phyloP scores from a whole-genome alignment of 2,329 filamentous ascomycete genomes.

The Macroventuria anomochaeta region DNA sequence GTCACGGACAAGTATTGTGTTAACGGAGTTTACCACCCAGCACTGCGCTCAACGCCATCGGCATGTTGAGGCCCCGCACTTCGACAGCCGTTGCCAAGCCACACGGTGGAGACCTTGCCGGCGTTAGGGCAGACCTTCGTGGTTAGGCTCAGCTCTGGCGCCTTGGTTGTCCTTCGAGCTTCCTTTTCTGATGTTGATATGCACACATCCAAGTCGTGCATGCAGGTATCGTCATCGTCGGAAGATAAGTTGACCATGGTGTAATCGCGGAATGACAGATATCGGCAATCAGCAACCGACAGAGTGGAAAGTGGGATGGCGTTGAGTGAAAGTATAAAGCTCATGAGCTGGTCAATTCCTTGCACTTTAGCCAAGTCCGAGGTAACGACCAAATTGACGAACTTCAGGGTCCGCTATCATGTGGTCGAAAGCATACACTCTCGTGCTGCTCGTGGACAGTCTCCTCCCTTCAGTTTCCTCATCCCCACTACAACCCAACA shows the following conservation, averaged over 20 bases:
- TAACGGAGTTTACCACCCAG: not conserved
- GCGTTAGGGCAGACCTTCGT: not conserved
- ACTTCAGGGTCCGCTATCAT: constrained; percentile 1
- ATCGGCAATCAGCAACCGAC: constrained; percentile 12
- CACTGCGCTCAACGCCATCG: constrained; percentile 2
- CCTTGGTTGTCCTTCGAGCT: constrained; percentile 22
- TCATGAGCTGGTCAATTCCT: not conserved
- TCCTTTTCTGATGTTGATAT: constrained; percentile 24
- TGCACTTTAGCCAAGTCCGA: not conserved
- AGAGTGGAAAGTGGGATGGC: not conserved
- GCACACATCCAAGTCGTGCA: constrained; percentile 12
- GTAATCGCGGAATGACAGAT: constrained; percentile 12
- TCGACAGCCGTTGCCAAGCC: constrained; percentile 8
- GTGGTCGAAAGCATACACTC: constrained; percentile 14
- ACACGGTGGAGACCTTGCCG: constrained; percentile 4
- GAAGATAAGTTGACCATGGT: constrained; percentile 6
- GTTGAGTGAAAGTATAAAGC: constrained; percentile 1
- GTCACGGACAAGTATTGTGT: no score
- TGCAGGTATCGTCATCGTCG: constrained; percentile 20
- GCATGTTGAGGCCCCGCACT: constrained; percentile 7
- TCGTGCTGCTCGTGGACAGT: constrained; percentile 11
- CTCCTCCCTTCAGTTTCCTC: constrained; percentile 14
- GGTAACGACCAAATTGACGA: not conserved
- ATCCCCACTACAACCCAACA: constrained; percentile 23
- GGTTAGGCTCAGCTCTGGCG: constrained; percentile 9